Percentiles rank a stretch among this genome's conserved stretches.
These are phyloP conservation scores for Raphanus raphanistrum DNA, from an alignment of 345 rosid species.

Conservation along the genomic window DNA sequence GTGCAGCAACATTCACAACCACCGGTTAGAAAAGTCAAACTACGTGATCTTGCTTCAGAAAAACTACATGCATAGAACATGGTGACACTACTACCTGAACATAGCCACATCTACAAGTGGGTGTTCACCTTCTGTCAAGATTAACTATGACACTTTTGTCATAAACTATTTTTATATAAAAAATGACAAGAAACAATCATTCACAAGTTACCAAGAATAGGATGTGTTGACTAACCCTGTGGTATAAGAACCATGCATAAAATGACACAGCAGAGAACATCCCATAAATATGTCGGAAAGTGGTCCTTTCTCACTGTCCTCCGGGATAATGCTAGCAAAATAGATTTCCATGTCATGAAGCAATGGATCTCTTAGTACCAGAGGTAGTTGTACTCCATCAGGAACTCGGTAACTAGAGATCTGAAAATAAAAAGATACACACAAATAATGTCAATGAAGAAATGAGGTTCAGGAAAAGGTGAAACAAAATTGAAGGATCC, in stretches of 20 bases:
- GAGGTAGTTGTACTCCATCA: constrained; percentile 60
- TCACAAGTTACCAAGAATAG: constrained; percentile 12
- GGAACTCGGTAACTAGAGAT: constrained; percentile 42
- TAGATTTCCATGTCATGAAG: constrained; percentile 70
- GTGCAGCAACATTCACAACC: constrained; percentile 18
- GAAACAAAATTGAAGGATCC: not conserved
- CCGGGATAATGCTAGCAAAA: constrained; percentile 47
- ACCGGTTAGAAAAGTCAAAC: constrained; percentile 14
- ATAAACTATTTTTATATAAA: constrained; percentile 13
- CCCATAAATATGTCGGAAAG: constrained; percentile 62
- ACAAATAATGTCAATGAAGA: constrained; percentile 18
- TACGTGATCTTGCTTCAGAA: constrained; percentile 18
- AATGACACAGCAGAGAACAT: constrained; percentile 68
- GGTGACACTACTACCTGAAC: constrained; percentile 10
- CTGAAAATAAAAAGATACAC: constrained; percentile 41
- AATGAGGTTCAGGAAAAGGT: constrained; percentile 26
- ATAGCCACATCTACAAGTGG: constrained; percentile 15
- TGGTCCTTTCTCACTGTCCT: constrained; percentile 52
- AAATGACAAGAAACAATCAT: constrained; percentile 3
- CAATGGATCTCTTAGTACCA: constrained; percentile 68
- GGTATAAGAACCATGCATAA: constrained; percentile 57
- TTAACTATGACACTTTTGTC: constrained; percentile 14
- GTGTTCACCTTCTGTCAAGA: constrained; percentile 1
- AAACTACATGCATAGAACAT: constrained; percentile 20
- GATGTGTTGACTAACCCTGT: constrained; percentile 57